Conservation (phyloP, 208 protist species). For the Leishmania martiniquensis region DNA sequence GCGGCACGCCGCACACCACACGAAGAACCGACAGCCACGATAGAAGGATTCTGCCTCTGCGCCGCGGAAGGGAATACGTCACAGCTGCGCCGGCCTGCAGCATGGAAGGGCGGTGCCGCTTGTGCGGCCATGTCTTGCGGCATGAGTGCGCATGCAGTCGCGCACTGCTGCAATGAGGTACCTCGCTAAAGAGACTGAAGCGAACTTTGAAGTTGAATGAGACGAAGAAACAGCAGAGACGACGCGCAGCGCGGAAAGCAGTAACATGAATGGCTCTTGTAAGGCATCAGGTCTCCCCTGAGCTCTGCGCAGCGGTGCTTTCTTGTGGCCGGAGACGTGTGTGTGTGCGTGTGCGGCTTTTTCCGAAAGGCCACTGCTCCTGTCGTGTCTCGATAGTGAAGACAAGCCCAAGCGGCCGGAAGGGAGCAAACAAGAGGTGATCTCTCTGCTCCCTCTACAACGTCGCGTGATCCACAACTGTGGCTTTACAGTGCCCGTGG, state of each 20-base stretch:
- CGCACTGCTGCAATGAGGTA: background rate
- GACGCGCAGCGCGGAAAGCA: background rate
- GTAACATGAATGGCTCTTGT: background rate
- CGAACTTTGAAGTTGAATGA: constrained; percentile 9
- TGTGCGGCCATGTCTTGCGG: constrained; percentile 11
- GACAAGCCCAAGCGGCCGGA: background rate
- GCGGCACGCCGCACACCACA: constrained; percentile 9
- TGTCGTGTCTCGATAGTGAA: background rate
- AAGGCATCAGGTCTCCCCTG: background rate
- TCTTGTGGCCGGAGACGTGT: background rate
- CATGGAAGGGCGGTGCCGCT: constrained; percentile 17
- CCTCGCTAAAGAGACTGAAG: background rate
- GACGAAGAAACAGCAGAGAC: constrained; percentile 22
- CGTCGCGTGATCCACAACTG: background rate
- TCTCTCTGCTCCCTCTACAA: background rate
- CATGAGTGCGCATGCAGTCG: constrained; percentile 11
- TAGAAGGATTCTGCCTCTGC: background rate
- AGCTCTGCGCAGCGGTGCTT: background rate
- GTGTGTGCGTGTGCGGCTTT: background rate
- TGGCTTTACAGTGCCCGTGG: background rate
- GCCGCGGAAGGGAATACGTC: background rate
- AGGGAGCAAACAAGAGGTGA: background rate
- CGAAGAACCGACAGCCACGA: constrained; percentile 21
- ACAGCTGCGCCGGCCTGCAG: background rate
- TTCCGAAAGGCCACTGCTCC: background rate